Evolutionary conservation across 495 filamentous ascomycete genomes (phyloP), one percentile per base, ranked within the genome.

Genomic region (Aspergillus bertholletiae): DNA sequence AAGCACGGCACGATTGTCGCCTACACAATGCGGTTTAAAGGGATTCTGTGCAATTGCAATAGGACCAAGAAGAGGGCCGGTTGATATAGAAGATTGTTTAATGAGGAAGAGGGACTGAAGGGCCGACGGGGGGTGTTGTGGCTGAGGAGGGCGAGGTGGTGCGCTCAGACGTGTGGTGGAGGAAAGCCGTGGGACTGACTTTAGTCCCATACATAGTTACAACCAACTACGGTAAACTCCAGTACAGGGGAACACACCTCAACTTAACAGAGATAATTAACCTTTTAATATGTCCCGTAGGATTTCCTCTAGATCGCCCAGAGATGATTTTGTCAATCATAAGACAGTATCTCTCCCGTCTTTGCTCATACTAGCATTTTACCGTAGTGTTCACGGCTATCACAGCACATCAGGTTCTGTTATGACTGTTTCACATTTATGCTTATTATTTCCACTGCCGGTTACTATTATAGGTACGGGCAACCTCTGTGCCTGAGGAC

Each of bases 131-230:
- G 40, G 35, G 46, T 44, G 50, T 9, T 57, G 54, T 56, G 61
- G 57, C 55, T 56, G 55, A 58, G 56, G 41, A 30, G 34, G 49
- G n/a, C n/a, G n/a, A 43, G 40, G 23, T 24, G 27, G 56, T 40
- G 49, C 57, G 57, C 57, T 64, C 57, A 58, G 61, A 60, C 57
- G 49, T 51, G 46, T 51, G 40, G 45, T 55, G 46, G 49, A 51
- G 55, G 54, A 45, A n/a, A 54, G 32, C 53, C 49, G 52, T 57
- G 54, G 56, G 43, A 48, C 48, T 47, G 28, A 24, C n/a, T 49
- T 49, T 37, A 34, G 27, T 21, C 17, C 46, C 45, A 47, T 53
- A 44, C 23, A 28, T 5, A 21, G 7, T 43, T 40, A 3, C 6
- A 43, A 43, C 39, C 39, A 43, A 18, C n/a, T 43, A 43, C 39